These are phyloP conservation scores for Effrenium voratum DNA, from an alignment of 73 alveolate species.

Conservation along the genomic window DNA sequence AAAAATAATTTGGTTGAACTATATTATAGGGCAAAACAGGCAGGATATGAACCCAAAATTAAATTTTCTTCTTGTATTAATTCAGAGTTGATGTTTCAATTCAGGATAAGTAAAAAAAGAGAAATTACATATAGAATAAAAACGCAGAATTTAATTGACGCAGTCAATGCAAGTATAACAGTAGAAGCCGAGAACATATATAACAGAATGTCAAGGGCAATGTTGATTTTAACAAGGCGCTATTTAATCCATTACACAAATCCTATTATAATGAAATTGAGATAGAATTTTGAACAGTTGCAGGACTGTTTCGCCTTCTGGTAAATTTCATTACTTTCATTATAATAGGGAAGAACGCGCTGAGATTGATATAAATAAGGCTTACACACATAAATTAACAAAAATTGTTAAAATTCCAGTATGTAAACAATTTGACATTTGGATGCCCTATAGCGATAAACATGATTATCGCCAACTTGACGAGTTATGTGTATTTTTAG, in stretches of 20 bases:
- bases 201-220: slow-evolving; percentile 43
- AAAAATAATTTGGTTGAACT: slow-evolving; percentile 3
- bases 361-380: slow-evolving; percentile 51
- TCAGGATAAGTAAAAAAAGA: neutral
- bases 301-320: slow-evolving; percentile 20
- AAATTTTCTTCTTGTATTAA: neutral
- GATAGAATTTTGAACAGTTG: slow-evolving; percentile 36
- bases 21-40: slow-evolving; percentile 46
- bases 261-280: slow-evolving; percentile 70
- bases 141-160: slow-evolving; percentile 1
- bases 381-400: neutral
- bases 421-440: slow-evolving; percentile 25
- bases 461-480: neutral
- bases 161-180: slow-evolving; percentile 50
- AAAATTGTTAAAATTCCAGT: slow-evolving; percentile 15
- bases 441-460: slow-evolving; percentile 5
- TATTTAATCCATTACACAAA: slow-evolving; percentile 26
- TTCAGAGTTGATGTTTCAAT: slow-evolving; percentile 22
- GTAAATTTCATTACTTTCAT: slow-evolving; percentile 37
- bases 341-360: slow-evolving; percentile 38
- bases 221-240: slow-evolving; percentile 17
- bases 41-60: slow-evolving; percentile 16
- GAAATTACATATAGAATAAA: slow-evolving; percentile 3
- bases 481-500: neutral
- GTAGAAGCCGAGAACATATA: slow-evolving; percentile 24